phyloP scores from a whole-genome alignment of 2,329 filamentous ascomycete species.

The Fusarium dimerum region DNA sequence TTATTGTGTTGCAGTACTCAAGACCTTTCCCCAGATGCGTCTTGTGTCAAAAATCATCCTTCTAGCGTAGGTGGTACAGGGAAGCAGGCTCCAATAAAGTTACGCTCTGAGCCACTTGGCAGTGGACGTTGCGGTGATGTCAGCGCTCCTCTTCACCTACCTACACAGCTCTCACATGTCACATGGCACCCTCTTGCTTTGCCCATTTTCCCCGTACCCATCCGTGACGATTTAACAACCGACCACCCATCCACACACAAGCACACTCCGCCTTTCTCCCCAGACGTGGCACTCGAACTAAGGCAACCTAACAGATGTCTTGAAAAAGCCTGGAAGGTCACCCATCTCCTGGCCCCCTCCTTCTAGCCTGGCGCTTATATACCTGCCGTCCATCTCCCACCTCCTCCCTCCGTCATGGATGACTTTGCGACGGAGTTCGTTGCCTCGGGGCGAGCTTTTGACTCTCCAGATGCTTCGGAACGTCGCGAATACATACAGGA shows the following conservation, averaged over 20 bases:
- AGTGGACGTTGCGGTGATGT: slow-evolving; percentile 15
- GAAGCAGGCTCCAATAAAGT: too few relatives aligned
- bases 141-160: slow-evolving; percentile 4
- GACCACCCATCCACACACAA: background rate
- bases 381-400: slow-evolving; percentile 2
- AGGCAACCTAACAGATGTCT: slow-evolving; percentile 14
- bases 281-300: slow-evolving; percentile 4
- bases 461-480: slow-evolving; percentile 17
- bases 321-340: slow-evolving; percentile 5
- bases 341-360: background rate
- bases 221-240: slow-evolving; percentile 11
- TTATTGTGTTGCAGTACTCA: too few relatives aligned
- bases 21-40: too few relatives aligned
- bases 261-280: slow-evolving; percentile 6
- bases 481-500: slow-evolving; percentile 11
- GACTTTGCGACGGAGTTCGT: slow-evolving; percentile 41
- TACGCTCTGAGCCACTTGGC: too few relatives aligned
- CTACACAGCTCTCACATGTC: slow-evolving; percentile 12
- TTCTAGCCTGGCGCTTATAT: background rate
- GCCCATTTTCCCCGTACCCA: background rate
- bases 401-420: slow-evolving; percentile 34
- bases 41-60: too few relatives aligned
- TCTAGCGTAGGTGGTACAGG: too few relatives aligned
- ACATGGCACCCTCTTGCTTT: slow-evolving; percentile 15
- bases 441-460: slow-evolving; percentile 28